Base-by-base conservation (phyloP, 257 asterid genomes). In the Solanum raphanifolium region DNA sequence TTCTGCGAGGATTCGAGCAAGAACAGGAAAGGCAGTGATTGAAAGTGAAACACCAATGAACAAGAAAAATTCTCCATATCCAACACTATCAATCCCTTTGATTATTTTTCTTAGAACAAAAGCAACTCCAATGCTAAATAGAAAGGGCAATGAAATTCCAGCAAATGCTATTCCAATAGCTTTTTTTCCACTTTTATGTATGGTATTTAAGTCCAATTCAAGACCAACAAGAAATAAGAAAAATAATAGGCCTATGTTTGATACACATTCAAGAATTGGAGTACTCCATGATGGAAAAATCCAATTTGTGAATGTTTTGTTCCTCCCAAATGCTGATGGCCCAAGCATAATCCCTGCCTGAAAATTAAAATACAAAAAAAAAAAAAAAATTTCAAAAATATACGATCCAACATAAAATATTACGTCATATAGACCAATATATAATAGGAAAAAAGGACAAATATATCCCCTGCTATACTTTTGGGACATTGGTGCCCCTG, bases 21-120 rank as follows among this genome's bases (percentile, higher is more conserved):
- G 94, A 4, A 94, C 97, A 3, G 97, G 97, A 41, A 94, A 93
- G 43, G 95, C 97, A 0, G 97, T 94, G 89, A 92, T 91, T 27
- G 98, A 95, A 16, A 95, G 92, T 2, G 96, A 91, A 1, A 95
- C 95, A 23, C 94, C 95, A 90, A 94, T 94, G 90, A 94, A 94
- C 7, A 94, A 86, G 12, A 90, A 21, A 88, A 90, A 92, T 72
- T 87, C 93, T 2, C 73, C 55, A n/a, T 41, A 90, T 3, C 95
- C 91, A 9, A 90, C 95, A 83, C 85, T 87, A 12, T 91, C 93
- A 5, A 90, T 93, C 12, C 92, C 95, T 5, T 90, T 89, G 29
- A 93, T 9, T 35, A 76, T 48, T 81, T 86, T 85, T 11, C 92
- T 90, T 88, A 93, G 86, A 13, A 93, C 23, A 31, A 75, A 87